phyloP scores from a whole-genome alignment of 352 stramenopile genomes.

The Phytophthora colocasiae region DNA sequence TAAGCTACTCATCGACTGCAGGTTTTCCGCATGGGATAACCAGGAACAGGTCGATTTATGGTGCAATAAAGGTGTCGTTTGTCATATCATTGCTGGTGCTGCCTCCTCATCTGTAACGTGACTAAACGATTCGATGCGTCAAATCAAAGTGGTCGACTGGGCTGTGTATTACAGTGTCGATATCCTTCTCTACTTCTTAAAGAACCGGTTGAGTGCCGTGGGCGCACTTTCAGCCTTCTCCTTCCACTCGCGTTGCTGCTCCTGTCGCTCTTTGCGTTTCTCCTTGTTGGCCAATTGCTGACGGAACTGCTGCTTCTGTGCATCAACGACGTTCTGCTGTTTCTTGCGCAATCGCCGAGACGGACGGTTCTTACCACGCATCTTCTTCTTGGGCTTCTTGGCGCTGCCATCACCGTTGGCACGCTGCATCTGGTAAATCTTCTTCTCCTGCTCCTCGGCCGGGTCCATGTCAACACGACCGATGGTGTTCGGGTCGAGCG shows the following conservation, averaged over 20 bases:
- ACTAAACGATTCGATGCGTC: constrained; percentile 12
- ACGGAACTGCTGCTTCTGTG: constrained; percentile 92
- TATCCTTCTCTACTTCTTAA: constrained; percentile 79
- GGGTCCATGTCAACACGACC: constrained; percentile 93
- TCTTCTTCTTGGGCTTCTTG: constrained; percentile 95
- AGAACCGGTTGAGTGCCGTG: constrained; percentile 89
- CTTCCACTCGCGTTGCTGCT: constrained; percentile 83
- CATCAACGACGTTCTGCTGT: constrained; percentile 98
- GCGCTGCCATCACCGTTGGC: constrained; percentile 71
- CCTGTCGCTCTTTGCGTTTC: constrained; percentile 72
- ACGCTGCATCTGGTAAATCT: constrained; percentile 75
- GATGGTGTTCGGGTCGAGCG: constrained; percentile 94
- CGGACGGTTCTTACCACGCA: constrained; percentile 97
- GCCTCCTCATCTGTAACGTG: neutral
- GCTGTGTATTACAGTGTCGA: constrained; percentile 34
- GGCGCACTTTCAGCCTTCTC: constrained; percentile 78
- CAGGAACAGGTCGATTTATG: constrained; percentile 28
- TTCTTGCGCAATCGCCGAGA: constrained; percentile 97
- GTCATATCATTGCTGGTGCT: constrained; percentile 15
- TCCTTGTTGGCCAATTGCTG: constrained; percentile 85
- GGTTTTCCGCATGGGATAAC: constrained; percentile 11
- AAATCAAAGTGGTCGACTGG: constrained; percentile 27
- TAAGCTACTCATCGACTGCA: constrained; percentile 49
- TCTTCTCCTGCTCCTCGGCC: constrained; percentile 85
- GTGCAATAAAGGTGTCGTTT: constrained; percentile 37